Percentiles rank a stretch among this genome's conserved stretches.
phyloP scores from a whole-genome alignment of 1,139 yeast genomes.

The Lodderomyces pseudojiufengensis region DNA sequence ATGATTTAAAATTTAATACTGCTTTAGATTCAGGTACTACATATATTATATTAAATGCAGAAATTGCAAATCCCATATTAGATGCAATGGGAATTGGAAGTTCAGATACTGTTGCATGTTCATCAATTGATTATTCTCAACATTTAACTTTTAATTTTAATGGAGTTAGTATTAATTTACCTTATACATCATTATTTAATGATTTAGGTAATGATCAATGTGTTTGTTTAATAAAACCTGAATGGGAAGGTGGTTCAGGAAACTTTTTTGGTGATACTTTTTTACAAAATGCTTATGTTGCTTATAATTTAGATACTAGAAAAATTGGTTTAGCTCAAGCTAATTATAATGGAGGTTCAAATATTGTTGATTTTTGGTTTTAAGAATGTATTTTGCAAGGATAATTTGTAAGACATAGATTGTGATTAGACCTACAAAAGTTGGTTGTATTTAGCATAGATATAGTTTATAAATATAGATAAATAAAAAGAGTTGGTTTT shows the following conservation, averaged over 20 bases:
- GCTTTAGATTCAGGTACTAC: slow-evolving; percentile 4
- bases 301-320: slow-evolving; percentile 19
- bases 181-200: slow-evolving; percentile 1
- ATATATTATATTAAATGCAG: slow-evolving; percentile 1
- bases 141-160: slow-evolving; percentile 5
- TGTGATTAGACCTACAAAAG: too few species aligned
- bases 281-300: slow-evolving; percentile 39
- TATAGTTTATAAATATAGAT: too few species aligned
- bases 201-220: not conserved
- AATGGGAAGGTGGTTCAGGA: not conserved
- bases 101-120: not conserved
- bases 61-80: slow-evolving; percentile 2
- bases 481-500: too few species aligned
- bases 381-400: too few species aligned
- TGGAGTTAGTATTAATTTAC: slow-evolving; percentile 4
- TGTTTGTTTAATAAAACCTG: too few species aligned
- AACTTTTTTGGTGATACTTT: slow-evolving; percentile 31
- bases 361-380: slow-evolving; percentile 8
- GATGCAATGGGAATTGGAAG: not conserved
- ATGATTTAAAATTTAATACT: not conserved
- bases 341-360: slow-evolving; percentile 1
- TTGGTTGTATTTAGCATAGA: too few species aligned
- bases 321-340: slow-evolving; percentile 8
- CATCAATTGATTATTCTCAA: slow-evolving; percentile 1
- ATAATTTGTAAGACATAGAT: too few species aligned